phyloP scores from a whole-genome alignment of 164 flowering plant genomes.

The Aristolochia fimbriata region DNA sequence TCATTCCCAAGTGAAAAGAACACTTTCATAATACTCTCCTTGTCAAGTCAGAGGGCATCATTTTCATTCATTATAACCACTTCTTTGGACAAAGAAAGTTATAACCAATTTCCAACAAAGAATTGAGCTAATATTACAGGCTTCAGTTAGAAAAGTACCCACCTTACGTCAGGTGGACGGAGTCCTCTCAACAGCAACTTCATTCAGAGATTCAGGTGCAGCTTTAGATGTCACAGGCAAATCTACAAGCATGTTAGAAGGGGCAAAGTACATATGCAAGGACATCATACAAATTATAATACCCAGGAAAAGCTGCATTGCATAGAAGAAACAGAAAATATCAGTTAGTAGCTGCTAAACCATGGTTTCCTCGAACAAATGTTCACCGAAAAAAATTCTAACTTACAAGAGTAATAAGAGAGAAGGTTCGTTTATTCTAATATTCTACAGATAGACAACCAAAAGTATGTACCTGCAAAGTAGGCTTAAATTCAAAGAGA shows the following conservation, averaged over 20 bases:
- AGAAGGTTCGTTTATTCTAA: no score
- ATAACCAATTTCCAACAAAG: no score
- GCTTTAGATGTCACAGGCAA: slow-evolving; percentile 38
- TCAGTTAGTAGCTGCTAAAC: neutral
- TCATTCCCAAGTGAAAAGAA: no score
- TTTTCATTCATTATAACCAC: no score
- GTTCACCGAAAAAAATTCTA: neutral
- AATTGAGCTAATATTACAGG: neutral
- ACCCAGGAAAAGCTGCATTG: slow-evolving; percentile 86
- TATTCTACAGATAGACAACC: no score
- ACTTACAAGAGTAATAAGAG: no score
- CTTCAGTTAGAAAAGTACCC: neutral
- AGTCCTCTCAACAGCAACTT: slow-evolving; percentile 42
- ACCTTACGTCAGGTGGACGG: slow-evolving; percentile 15
- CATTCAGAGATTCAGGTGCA: slow-evolving; percentile 23
- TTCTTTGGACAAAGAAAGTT: no score
- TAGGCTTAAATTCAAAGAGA: slow-evolving; percentile 77
- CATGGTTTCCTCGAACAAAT: neutral
- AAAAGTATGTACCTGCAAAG: slow-evolving; percentile 51
- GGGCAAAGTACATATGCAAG: slow-evolving; percentile 91
- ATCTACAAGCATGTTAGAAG: slow-evolving; percentile 64
- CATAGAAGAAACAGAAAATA: neutral
- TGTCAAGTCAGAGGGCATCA: no score
- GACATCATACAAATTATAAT: slow-evolving; percentile 91
- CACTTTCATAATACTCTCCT: no score